phyloP scores from a whole-genome alignment of 352 stramenopile species.

The Pythium sukuiense region DNA sequence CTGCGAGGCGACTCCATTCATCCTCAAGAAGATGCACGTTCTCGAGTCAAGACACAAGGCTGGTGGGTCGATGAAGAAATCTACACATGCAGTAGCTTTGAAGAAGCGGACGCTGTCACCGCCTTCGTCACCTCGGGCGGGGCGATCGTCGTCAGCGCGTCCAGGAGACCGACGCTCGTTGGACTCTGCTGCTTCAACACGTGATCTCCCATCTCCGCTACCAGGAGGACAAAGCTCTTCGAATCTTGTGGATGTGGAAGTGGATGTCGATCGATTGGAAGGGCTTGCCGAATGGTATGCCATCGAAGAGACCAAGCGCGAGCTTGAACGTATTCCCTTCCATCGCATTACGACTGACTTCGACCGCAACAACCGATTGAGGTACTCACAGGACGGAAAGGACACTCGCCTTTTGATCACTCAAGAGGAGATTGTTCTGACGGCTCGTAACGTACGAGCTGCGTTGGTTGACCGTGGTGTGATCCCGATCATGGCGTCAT shows the following conservation, averaged over 20 bases:
- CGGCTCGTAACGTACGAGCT: slow-evolving; percentile 48
- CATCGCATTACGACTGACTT: slow-evolving; percentile 61
- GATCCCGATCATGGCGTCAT: slow-evolving; percentile 43
- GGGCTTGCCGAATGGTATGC: slow-evolving; percentile 74
- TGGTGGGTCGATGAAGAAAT: slow-evolving; percentile 4
- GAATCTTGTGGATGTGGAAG: slow-evolving; percentile 12
- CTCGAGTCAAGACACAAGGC: slow-evolving; percentile 27
- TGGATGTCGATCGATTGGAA: slow-evolving; percentile 54
- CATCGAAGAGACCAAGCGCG: slow-evolving; percentile 62
- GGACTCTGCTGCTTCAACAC: slow-evolving; percentile 12
- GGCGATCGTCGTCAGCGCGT: slow-evolving; percentile 14
- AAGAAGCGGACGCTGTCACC: slow-evolving; percentile 12
- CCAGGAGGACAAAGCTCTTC: slow-evolving; percentile 1
- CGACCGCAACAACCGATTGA: slow-evolving; percentile 53
- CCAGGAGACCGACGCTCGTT: slow-evolving; percentile 4
- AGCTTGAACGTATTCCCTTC: slow-evolving; percentile 62
- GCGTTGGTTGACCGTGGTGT: slow-evolving; percentile 70
- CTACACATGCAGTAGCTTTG: slow-evolving; percentile 10
- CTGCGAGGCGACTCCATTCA: slow-evolving; percentile 62
- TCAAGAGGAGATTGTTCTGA: slow-evolving; percentile 67
- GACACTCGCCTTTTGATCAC: slow-evolving; percentile 59
- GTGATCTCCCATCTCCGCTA: not conserved
- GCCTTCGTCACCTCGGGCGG: slow-evolving; percentile 10
- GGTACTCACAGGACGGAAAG: slow-evolving; percentile 54
- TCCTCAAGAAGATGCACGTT: slow-evolving; percentile 69